Evolutionary conservation across 108 stramenopile genomes (phyloP).

Genomic region (Licmophora abbreviata): DNA sequence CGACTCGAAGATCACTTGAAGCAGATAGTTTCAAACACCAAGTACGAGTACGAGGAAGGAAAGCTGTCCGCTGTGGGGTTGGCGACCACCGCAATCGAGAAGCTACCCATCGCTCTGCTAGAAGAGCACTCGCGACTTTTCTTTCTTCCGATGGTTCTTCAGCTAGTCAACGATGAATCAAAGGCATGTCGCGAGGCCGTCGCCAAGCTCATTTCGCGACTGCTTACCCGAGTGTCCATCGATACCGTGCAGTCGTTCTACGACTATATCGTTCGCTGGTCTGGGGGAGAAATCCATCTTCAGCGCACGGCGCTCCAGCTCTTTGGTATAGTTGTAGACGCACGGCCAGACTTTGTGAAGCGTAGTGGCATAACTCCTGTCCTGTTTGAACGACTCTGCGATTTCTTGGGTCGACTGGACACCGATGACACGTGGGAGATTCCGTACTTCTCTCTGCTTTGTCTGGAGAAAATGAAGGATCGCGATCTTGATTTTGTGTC

Average conservation of each 20-base stretch:
- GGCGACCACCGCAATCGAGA: slow-evolving; percentile 43
- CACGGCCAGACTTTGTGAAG: slow-evolving; percentile 50
- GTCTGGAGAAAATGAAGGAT: slow-evolving; percentile 46
- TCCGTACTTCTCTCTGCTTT: slow-evolving; percentile 58
- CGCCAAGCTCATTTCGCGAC: slow-evolving; percentile 33
- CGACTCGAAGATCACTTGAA: slow-evolving; percentile 66
- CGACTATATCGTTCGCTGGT: slow-evolving; percentile 65
- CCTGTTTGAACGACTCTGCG: slow-evolving; percentile 14
- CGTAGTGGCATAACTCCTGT: slow-evolving; percentile 23
- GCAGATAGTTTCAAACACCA: slow-evolving; percentile 75
- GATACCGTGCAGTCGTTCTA: slow-evolving; percentile 52
- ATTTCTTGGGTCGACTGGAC: not conserved
- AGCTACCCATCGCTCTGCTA: slow-evolving; percentile 57
- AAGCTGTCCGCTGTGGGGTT: slow-evolving; percentile 65
- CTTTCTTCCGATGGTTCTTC: slow-evolving; percentile 81
- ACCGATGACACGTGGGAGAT: slow-evolving; percentile 54
- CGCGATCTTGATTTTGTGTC: no score
- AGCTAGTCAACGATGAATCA: slow-evolving; percentile 83
- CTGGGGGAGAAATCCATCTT: slow-evolving; percentile 34
- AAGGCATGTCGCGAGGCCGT: slow-evolving; percentile 67
- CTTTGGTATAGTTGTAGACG: slow-evolving; percentile 62
- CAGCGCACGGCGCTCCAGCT: slow-evolving; percentile 61
- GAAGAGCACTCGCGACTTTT: slow-evolving; percentile 60
- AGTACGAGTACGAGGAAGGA: slow-evolving; percentile 87
- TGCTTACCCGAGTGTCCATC: slow-evolving; percentile 51